phyloP scores from a whole-genome alignment of 306 rosid genomes.

The Cajanus cajan region DNA sequence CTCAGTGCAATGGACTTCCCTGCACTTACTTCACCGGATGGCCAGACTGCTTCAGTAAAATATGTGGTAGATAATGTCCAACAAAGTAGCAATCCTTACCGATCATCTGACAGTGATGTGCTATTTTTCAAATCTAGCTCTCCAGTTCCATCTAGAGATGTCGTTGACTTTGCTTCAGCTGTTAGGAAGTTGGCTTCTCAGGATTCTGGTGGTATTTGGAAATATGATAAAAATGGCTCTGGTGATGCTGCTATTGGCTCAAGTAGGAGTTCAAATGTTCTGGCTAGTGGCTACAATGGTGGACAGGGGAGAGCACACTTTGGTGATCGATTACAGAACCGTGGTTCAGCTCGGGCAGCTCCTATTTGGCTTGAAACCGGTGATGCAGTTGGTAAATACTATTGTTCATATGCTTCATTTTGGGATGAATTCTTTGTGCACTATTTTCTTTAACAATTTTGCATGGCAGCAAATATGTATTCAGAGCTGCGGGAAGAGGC shows the following conservation, averaged over 20 bases:
- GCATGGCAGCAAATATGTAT: conserved; percentile 72
- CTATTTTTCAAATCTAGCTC: conserved; percentile 64
- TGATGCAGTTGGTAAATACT: conserved; percentile 75
- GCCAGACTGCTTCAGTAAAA: conserved; percentile 49
- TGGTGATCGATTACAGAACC: conserved; percentile 55
- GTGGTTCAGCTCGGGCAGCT: conserved; percentile 60
- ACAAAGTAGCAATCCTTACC: conserved; percentile 53
- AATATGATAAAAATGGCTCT: conserved; percentile 58
- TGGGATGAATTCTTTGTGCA: conserved; percentile 24
- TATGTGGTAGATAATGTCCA: conserved; percentile 59
- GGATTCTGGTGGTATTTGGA: conserved; percentile 73
- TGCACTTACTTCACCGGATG: conserved; percentile 55
- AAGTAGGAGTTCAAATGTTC: conserved; percentile 58
- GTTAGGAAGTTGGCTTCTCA: conserved; percentile 76
- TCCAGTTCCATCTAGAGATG: conserved; percentile 55
- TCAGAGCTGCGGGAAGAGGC: conserved; percentile 86
- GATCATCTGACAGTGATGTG: conserved; percentile 60
- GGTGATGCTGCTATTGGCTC: conserved; percentile 65
- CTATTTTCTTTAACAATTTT: conserved; percentile 42
- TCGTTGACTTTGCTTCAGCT: conserved; percentile 73
- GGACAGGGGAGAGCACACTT: conserved; percentile 59
- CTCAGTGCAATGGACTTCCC: conserved; percentile 72
- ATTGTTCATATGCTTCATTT: conserved; percentile 34
- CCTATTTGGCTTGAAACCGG: conserved; percentile 92
- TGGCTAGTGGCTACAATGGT: conserved; percentile 48